phyloP scores from a whole-genome alignment of 2,329 filamentous ascomycete genomes.

The Colletotrichum abscissum region DNA sequence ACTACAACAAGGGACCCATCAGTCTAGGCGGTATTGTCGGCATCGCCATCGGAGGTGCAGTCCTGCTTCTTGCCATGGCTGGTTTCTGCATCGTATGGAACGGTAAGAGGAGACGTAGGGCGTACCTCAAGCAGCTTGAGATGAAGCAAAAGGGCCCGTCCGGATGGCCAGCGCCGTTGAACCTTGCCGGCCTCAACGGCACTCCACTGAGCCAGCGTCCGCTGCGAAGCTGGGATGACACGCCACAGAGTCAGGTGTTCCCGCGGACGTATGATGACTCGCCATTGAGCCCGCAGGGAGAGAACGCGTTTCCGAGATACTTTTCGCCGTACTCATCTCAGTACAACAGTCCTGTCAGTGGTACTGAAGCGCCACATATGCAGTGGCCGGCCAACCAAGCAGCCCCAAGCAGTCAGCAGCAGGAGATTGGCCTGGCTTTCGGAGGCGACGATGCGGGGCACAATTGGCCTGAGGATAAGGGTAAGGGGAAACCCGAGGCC shows the following conservation, averaged over 20 bases:
- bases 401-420: conserved; percentile 27
- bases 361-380: conserved; percentile 46
- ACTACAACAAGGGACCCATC: conserved; percentile 58
- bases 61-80: conserved; percentile 56
- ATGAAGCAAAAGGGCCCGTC: conserved; percentile 46
- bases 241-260: conserved; percentile 58
- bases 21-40: conserved; percentile 67
- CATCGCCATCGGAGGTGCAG: conserved; percentile 64
- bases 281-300: conserved; percentile 55
- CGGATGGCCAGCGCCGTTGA: conserved; percentile 55
- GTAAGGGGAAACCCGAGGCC: too few species aligned
- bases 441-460: conserved; percentile 38
- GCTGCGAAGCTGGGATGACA: conserved; percentile 61
- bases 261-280: conserved; percentile 41
- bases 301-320: conserved; percentile 56
- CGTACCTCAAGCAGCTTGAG: conserved; percentile 61
- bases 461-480: too few species aligned
- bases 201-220: conserved; percentile 47
- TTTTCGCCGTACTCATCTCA: conserved; percentile 70
- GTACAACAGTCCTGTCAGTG: conserved; percentile 60
- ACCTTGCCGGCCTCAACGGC: conserved; percentile 37
- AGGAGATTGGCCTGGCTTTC: conserved; percentile 56
- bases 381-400: conserved; percentile 50
- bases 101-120: conserved; percentile 65
- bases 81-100: conserved; percentile 67